Base-by-base conservation (phyloP, 345 rosid genomes). In the Durio zibethinus region DNA sequence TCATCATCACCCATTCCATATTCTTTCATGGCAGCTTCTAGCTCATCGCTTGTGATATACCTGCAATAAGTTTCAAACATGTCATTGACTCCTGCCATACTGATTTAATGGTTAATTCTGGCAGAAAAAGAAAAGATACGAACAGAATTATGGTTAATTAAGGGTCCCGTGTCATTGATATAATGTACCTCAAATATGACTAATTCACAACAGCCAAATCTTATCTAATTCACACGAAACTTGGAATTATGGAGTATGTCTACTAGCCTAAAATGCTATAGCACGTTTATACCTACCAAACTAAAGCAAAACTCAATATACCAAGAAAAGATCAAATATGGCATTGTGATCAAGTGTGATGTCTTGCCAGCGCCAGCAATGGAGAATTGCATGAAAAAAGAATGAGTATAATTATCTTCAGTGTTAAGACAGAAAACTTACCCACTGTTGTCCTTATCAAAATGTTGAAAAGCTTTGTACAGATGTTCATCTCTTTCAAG, bases 401-500 rank as follows among this genome's bases (percentile, higher is more conserved):
- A 33, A 16, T 47, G n/a, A 33, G 42, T 1, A 36, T 3, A 15
- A 52, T n/a, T 48, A 23, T 36, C 38, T 43, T 36, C 18, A 50
- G 1, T 36, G 20, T 20, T 29, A 25, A 73, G 64, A 53, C 29
- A 8, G 15, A 61, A 52, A 70, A 73, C 92, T 85, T 70, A 90
- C 98, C 97, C 97, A 20, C 94, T 91, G 53, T 83, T 80, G 76
- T 94, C 98, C 80, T 90, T 94, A 60, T 94, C 97, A 57, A 94
- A 94, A 85, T 93, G 85, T 81, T 87, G 95, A 60, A 94, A 94
- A 73, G 97, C 97, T 86, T 86, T 90, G 87, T 82, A 82, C 40
- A 94, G 90, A 74, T 87, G 87, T 40, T 90, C 98, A n/a, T 93
- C 91, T 75, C 88, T 85, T 83, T 91, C 97, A 36, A 91, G 85